Evolutionary conservation across 2,329 filamentous ascomycete species (phyloP), one percentile per base, ranked within the genome.

Genomic region (Phaeomoniella chlamydospora): DNA sequence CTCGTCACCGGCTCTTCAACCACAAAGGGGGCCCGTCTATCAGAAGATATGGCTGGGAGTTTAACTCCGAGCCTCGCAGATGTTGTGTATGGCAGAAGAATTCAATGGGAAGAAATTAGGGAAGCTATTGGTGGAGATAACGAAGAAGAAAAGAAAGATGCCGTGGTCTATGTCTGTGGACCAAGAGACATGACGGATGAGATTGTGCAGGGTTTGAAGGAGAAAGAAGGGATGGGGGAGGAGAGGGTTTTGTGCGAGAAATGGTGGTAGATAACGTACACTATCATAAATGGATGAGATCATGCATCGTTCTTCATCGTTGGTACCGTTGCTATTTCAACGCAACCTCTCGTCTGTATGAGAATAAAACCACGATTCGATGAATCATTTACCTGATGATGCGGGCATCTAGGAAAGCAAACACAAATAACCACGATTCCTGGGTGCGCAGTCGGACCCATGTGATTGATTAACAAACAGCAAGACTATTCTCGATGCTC

Each of bases 161-260:
- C 65, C 1, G 60, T 77, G 3, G 71, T 74, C 10, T 84, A 82
- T 51, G 56, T 84, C 1, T 84, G 80, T 47, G 79, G 79, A 1
- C 68, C 77, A 11, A 75, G 74, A 9, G 45, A 47, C 2, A 83
- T 83, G 78, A 82, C 77, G 2, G 80, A 84, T 50, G 64, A 69
- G 34, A 66, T 80, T 44, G 72, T 78, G 1, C 54, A 58, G 14
- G 40, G 49, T 12, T 46, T 62, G 6, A 48, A 48, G 26, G 43
- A 39, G 1, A 43, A 55, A 2, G 55, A 66, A 14, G 62, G 59
- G 0, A 59, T 73, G 47, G 54, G 62, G 6, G 46, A 57, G 17
- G 51, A 61, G 35, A 61, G 62, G 33, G 65, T 79, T 2, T 53
- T 76, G 40, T 69, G 58, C 41, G 74, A 78, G 54, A 77, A 70